Base-by-base conservation (phyloP, 495 filamentous ascomycete genomes). In the Podospora comata region DNA sequence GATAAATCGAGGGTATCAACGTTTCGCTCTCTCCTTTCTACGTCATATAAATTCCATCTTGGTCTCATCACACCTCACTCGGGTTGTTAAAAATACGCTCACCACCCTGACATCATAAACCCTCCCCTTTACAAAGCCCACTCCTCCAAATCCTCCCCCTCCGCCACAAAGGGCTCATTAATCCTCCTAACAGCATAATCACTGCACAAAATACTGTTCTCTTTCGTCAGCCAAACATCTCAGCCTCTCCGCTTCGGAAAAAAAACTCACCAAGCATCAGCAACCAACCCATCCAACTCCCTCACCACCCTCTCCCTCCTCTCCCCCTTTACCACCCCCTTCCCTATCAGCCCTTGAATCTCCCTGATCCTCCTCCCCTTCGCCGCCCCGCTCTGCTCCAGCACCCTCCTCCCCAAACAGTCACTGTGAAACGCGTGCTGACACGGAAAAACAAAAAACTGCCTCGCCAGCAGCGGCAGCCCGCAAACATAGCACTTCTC, bases 381-480 rank as follows among this genome's bases (percentile, higher is more conserved):
- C 27, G 86, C 90, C 28, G 90, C 83, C 3, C 88, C 86, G 0
- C 87, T 87, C 69, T 88, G 84, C 69, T 93, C 91, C 59, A 97
- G 81, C 0, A 98, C 93, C 71, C 91, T 90, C 71, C 85, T 87
- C 0, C 90, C 94, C 20, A 98, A 77, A 76, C 96, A 99, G 73
- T 98, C 95, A 68, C 90, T 92, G 76, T 99, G 95, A 72, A 97
- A 98, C 20, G 93, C 93, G 78, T 99, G 95, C 81, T 97, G 95
- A 77, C 95, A 99, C 0, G 95, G 94, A 75, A 98, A 99, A 13
- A 98, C 95, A 69, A 97, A 99, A 80, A 98, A 99, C 75, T 96
- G 92, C 67, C 94, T 82, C 69, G 89, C 91, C 19, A 99, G 83
- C 53, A 98, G 80, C 27, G 95, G 96, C 58, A 97, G 78, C 4